Percentiles rank a stretch among this genome's conserved stretches.
Evolutionary conservation across 192 early-diverging fungal species (phyloP).

Genomic region (Backusella westeae): DNA sequence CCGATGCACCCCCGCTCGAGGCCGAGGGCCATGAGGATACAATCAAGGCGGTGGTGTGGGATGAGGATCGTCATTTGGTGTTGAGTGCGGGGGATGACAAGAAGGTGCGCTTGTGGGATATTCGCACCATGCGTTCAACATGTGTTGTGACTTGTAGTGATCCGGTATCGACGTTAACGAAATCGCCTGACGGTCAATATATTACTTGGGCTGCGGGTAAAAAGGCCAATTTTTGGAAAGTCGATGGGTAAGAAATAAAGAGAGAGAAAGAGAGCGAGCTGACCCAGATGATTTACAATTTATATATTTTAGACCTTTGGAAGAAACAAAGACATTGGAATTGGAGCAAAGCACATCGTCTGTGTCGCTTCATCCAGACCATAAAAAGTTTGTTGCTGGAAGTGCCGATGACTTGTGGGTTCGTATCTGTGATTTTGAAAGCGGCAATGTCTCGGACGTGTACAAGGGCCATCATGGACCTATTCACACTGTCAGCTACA

Average conservation of each 20-base stretch:
- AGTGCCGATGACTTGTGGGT: slow-evolving; percentile 82
- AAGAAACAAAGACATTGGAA: slow-evolving; percentile 50
- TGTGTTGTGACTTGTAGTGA: slow-evolving; percentile 60
- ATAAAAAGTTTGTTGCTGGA: slow-evolving; percentile 77
- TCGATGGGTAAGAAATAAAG: slow-evolving; percentile 53
- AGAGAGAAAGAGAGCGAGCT: not conserved
- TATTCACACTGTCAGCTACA: slow-evolving; percentile 86
- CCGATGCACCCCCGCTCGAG: slow-evolving; percentile 42
- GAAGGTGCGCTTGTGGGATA: slow-evolving; percentile 68
- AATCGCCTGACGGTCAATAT: slow-evolving; percentile 73
- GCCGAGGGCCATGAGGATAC: slow-evolving; percentile 54
- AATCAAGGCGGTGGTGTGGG: slow-evolving; percentile 66
- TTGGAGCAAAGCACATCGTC: slow-evolving; percentile 73
- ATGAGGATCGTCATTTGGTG: slow-evolving; percentile 51
- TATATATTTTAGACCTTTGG: slow-evolving; percentile 10
- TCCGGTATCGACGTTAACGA: slow-evolving; percentile 68
- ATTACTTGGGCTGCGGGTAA: slow-evolving; percentile 80
- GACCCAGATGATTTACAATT: not conserved
- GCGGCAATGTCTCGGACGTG: slow-evolving; percentile 71
- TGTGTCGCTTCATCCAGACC: slow-evolving; percentile 79
- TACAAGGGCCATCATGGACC: slow-evolving; percentile 93
- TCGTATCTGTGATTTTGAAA: slow-evolving; percentile 79
- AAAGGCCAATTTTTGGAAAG: slow-evolving; percentile 70
- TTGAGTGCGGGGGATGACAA: slow-evolving; percentile 63
- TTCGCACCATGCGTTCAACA: slow-evolving; percentile 61